phyloP scores from a whole-genome alignment of 2,329 filamentous ascomycete genomes.

The Diaporthe vexans region DNA sequence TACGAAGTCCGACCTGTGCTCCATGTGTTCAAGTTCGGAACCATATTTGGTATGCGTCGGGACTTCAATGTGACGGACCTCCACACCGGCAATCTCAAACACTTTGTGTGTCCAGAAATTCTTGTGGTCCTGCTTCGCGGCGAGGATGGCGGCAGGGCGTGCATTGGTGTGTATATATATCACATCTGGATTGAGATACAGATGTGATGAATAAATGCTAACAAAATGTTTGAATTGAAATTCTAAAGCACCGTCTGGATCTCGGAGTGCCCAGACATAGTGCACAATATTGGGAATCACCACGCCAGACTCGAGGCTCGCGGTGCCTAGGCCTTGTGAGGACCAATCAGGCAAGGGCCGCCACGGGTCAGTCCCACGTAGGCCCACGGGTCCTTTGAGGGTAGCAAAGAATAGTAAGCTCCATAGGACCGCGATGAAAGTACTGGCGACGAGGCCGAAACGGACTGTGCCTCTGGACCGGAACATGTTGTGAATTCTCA shows the following conservation, averaged over 20 bases:
- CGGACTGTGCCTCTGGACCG: neutral
- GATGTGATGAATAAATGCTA: constrained; percentile 11
- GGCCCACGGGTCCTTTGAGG: neutral
- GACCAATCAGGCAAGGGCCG: neutral
- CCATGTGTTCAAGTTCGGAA: constrained; percentile 4
- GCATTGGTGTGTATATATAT: constrained; percentile 19
- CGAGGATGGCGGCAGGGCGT: neutral
- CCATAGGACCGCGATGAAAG: neutral
- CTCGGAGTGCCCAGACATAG: constrained; percentile 40
- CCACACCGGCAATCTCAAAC: neutral
- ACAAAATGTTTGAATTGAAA: constrained; percentile 18
- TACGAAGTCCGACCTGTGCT: constrained; percentile 9
- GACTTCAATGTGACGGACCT: neutral
- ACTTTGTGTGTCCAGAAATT: constrained; percentile 12
- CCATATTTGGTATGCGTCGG: constrained; percentile 11
- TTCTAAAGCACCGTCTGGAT: neutral
- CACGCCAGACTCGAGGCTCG: neutral
- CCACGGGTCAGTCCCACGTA: neutral
- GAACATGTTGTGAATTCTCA: neutral
- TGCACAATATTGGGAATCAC: constrained; percentile 20
- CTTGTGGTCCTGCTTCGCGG: neutral
- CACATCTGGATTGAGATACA: constrained; percentile 15
- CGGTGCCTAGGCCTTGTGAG: neutral
- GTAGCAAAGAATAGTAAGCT: neutral
- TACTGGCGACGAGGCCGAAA: neutral